phyloP scores from a whole-genome alignment of 2,329 filamentous ascomycete genomes.

The Nannizziopsis barbatae region DNA sequence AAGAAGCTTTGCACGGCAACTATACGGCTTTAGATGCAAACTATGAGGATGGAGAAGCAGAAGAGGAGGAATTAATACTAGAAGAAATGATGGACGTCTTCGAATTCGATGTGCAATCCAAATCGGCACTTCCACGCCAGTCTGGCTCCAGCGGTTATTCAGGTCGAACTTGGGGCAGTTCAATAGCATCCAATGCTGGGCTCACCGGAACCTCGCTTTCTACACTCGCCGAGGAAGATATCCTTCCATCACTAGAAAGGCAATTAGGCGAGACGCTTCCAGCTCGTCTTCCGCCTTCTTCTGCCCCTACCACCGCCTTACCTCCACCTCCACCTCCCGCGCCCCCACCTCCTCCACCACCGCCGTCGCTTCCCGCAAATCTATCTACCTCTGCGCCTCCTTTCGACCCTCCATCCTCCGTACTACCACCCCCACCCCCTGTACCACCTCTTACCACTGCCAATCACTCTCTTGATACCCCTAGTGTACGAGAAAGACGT shows the following conservation, averaged over 20 bases:
- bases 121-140: slow-evolving; percentile 59
- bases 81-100: slow-evolving; percentile 90
- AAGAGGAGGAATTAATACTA: slow-evolving; percentile 63
- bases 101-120: slow-evolving; percentile 57
- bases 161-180: slow-evolving; percentile 70
- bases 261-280: slow-evolving; percentile 27
- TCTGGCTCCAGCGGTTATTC: slow-evolving; percentile 73
- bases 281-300: slow-evolving; percentile 19
- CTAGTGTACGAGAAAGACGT: slow-evolving; percentile 60
- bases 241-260: slow-evolving; percentile 28
- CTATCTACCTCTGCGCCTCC: slow-evolving; percentile 9
- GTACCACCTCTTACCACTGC: slow-evolving; percentile 17
- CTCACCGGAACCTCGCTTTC: slow-evolving; percentile 58
- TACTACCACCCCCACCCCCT: slow-evolving; percentile 14
- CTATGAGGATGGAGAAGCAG: slow-evolving; percentile 52
- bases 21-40: slow-evolving; percentile 27
- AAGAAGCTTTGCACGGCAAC: slow-evolving; percentile 20
- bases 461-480: slow-evolving; percentile 28
- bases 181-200: slow-evolving; percentile 59
- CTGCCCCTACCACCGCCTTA: slow-evolving; percentile 5
- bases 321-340: slow-evolving; percentile 42
- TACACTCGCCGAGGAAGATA: slow-evolving; percentile 56
- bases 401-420: slow-evolving; percentile 17
- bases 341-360: slow-evolving; percentile 21
- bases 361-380: slow-evolving; percentile 16